Percentiles rank a stretch among this genome's conserved stretches.
Evolutionary conservation across 2,329 filamentous ascomycete genomes (phyloP).

Genomic region (Bisporella sp.): DNA sequence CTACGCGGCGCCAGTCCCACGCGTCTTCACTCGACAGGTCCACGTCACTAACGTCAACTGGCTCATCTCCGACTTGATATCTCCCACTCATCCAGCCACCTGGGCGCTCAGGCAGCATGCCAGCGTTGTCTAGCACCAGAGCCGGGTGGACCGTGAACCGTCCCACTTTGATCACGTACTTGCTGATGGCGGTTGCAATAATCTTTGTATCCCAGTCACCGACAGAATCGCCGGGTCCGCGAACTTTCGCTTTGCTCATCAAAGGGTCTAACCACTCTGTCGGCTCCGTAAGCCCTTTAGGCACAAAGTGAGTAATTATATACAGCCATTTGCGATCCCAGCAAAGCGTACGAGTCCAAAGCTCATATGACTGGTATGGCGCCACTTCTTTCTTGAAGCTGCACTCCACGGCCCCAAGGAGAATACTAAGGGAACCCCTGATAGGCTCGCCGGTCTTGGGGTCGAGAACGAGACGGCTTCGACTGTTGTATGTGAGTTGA

Average conservation of each 20-base stretch:
- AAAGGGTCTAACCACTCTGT: conserved; percentile 1
- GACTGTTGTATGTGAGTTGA: no score
- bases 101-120: conserved; percentile 44
- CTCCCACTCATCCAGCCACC: no score
- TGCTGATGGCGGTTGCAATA: conserved; percentile 43
- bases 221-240: no score
- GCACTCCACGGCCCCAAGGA: conserved; percentile 47
- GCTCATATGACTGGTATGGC: conserved; percentile 62
- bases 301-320: conserved; percentile 45
- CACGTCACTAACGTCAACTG: no score
- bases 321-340: conserved; percentile 83
- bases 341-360: conserved; percentile 63
- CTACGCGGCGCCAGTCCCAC: no score
- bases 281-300: conserved; percentile 26
- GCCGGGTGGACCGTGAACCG: conserved; percentile 60
- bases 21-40: no score
- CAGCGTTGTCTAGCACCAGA: conserved; percentile 49
- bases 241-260: background rate
- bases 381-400: conserved; percentile 65
- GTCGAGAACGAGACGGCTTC: conserved; percentile 21
- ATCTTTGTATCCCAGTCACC: conserved; percentile 7
- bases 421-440: conserved; percentile 8
- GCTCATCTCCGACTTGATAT: no score
- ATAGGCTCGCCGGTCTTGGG: background rate
- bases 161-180: conserved; percentile 54